Evolutionary conservation across 139 green algal species (phyloP).

Genomic region (Haematococcus lacustris): DNA sequence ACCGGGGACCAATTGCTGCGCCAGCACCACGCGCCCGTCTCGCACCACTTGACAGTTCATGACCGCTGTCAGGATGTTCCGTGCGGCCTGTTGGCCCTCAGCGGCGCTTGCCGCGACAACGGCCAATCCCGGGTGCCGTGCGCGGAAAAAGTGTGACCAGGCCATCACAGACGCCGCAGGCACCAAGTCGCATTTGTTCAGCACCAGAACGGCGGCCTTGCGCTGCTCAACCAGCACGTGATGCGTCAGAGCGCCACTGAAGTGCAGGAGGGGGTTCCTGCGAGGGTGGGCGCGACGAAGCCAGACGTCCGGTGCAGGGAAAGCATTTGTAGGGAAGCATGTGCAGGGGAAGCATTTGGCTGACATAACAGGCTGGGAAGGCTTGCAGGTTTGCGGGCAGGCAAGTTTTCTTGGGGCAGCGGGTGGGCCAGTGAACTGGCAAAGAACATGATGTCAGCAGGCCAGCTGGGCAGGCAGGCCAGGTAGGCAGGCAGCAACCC

Average conservation of each 20-base stretch:
- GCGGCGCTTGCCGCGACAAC: constrained; percentile 24
- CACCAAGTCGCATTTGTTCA: constrained; percentile 68
- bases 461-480: not conserved
- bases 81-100: not conserved
- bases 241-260: constrained; percentile 25
- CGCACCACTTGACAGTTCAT: not conserved
- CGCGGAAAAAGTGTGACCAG: constrained; percentile 38
- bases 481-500: not conserved
- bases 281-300: not conserved
- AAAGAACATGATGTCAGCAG: not conserved
- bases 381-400: not conserved
- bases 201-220: constrained; percentile 39
- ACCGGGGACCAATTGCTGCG: no score
- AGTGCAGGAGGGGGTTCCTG: constrained; percentile 42
- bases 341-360: no score
- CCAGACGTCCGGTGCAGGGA: not conserved
- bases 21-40: not conserved
- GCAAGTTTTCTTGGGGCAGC: not conserved
- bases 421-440: not conserved
- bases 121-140: constrained; percentile 26
- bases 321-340: not conserved
- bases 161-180: constrained; percentile 16
- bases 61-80: not conserved
- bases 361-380: no score
- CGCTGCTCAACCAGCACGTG: constrained; percentile 24